A percentile compares a stretch with the other conserved stretches of the same genome.
Conservation (phyloP, 352 stramenopile species). For the Phytophthora megakarya region DNA sequence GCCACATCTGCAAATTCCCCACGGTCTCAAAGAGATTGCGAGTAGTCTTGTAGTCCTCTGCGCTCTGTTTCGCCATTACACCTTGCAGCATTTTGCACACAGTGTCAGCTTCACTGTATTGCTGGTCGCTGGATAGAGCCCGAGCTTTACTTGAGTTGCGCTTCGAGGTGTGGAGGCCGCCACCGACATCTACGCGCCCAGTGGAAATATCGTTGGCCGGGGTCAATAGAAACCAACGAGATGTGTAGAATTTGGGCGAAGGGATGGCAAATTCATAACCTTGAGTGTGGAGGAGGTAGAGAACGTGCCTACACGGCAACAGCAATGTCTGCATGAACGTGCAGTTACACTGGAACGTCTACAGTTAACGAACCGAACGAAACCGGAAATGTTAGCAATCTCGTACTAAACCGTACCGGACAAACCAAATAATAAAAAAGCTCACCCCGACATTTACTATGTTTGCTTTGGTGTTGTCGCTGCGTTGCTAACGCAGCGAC, state of each 20-base stretch:
- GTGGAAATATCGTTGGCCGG: conserved; percentile 13
- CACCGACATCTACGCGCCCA: neutral
- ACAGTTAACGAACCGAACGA: neutral
- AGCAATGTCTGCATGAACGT: conserved; percentile 15
- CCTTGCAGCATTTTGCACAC: conserved; percentile 10
- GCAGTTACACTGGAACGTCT: conserved; percentile 17
- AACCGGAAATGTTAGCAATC: neutral
- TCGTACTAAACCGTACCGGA: neutral
- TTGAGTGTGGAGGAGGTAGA: neutral
- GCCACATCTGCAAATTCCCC: conserved; percentile 2
- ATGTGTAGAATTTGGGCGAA: conserved; percentile 4
- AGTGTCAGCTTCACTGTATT: neutral
- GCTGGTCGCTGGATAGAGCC: neutral
- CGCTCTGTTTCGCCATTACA: conserved; percentile 12
- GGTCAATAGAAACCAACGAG: conserved; percentile 7
- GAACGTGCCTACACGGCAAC: conserved; percentile 12
- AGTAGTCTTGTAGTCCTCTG: neutral
- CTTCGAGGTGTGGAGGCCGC: neutral
- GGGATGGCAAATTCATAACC: conserved; percentile 15
- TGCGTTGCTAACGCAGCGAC: neutral
- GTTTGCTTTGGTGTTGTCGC: too few species aligned
- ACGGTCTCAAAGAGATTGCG: neutral
- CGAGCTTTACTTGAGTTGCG: neutral
- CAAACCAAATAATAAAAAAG: too few species aligned
- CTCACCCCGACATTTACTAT: neutral